A percentile compares a stretch with the other conserved stretches of the same genome.
phyloP scores from a whole-genome alignment of 2,329 filamentous ascomycete genomes.

The Penicillium sp. region DNA sequence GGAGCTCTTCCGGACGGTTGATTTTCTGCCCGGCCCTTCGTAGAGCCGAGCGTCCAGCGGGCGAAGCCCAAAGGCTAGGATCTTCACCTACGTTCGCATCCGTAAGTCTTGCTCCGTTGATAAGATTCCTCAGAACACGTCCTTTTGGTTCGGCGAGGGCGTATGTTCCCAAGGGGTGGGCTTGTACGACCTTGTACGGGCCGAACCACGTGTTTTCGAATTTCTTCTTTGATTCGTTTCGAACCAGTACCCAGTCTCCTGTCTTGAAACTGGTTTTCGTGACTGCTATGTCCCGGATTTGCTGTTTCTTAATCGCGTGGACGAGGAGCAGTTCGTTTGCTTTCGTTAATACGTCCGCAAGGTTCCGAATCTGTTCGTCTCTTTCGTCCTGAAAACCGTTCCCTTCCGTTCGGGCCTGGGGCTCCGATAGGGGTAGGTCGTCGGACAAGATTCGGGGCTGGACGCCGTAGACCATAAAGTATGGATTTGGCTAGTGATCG shows the following conservation, averaged over 20 bases:
- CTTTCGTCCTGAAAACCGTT: no score
- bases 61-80: not conserved
- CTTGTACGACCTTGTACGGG: conserved; percentile 2
- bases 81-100: not conserved
- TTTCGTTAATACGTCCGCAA: no score
- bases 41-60: no score
- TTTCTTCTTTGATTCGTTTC: conserved; percentile 8
- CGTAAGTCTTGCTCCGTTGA: not conserved
- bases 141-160: no score
- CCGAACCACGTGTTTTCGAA: conserved; percentile 13
- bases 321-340: no score
- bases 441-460: no score
- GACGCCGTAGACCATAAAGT: no score
- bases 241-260: conserved; percentile 2
- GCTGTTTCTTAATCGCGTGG: not conserved
- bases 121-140: not conserved
- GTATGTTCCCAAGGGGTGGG: conserved; percentile 6
- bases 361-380: no score
- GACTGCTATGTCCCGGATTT: not conserved
- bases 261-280: conserved; percentile 8
- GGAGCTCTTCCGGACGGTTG: not conserved
- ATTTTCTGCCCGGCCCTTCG: no score
- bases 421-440: no score
- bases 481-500: no score
- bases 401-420: no score